These are phyloP conservation scores for Obelidium mucronatum DNA, from an alignment of 192 early-diverging fungal species.

Conservation along the genomic window DNA sequence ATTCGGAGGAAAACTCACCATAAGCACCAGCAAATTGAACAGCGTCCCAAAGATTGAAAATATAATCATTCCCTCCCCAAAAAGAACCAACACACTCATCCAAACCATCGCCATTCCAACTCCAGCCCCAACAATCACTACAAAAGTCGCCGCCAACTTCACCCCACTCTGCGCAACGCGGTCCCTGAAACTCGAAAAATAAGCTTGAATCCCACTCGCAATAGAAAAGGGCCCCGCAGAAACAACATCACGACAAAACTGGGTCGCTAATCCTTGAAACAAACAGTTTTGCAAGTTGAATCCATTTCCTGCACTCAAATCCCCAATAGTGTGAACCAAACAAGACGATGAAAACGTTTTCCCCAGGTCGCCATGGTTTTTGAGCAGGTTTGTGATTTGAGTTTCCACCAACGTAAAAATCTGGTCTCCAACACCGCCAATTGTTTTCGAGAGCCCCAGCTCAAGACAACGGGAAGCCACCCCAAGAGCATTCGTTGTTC, in stretches of 20 bases:
- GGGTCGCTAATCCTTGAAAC: conserved; percentile 24
- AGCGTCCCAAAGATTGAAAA: conserved; percentile 18
- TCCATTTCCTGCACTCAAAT: conserved; percentile 26
- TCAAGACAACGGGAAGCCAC: conserved; percentile 17
- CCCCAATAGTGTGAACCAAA: conserved; percentile 19
- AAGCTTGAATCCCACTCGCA: conserved; percentile 5
- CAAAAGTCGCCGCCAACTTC: conserved; percentile 23
- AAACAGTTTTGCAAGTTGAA: conserved; percentile 17
- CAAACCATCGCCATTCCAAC: conserved; percentile 25
- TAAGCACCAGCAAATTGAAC: conserved; percentile 19
- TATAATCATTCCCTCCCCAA: conserved; percentile 35
- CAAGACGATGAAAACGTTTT: conserved; percentile 6
- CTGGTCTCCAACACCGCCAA: not conserved
- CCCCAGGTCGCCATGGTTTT: not conserved
- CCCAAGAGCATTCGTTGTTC: conserved; percentile 9
- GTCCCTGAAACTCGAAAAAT: conserved; percentile 27
- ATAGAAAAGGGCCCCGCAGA: conserved; percentile 17
- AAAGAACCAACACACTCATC: conserved; percentile 26
- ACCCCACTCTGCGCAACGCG: conserved; percentile 6
- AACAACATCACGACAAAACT: conserved; percentile 32
- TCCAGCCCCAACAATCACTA: conserved; percentile 8
- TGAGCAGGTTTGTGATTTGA: not conserved
- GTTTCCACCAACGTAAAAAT: conserved; percentile 6
- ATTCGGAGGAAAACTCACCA: not conserved
- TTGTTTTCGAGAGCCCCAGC: conserved; percentile 11